These are phyloP conservation scores for Apiotrichum mycotoxinovorans DNA, from an alignment of 1,284 basidiomycete genomes.

Conservation along the genomic window DNA sequence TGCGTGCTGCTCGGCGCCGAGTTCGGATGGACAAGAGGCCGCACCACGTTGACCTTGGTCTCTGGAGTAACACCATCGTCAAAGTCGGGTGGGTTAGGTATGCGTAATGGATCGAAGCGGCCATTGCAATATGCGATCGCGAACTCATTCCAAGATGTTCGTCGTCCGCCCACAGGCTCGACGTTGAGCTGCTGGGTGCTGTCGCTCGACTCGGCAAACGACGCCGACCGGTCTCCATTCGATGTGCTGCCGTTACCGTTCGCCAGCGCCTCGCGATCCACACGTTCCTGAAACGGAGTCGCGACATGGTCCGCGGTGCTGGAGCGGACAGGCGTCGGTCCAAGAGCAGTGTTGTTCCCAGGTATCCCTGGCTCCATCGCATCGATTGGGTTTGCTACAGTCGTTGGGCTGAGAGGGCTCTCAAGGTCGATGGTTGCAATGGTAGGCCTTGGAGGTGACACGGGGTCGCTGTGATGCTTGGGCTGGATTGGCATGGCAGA, in stretches of 20 bases:
- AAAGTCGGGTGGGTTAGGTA: slow-evolving; percentile 55
- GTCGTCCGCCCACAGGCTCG: neutral
- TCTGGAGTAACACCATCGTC: neutral
- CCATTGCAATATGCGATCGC: slow-evolving; percentile 69
- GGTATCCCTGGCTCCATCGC: too few species aligned
- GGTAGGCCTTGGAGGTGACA: too few species aligned
- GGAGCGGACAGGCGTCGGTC: too few species aligned
- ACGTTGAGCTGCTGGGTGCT: neutral
- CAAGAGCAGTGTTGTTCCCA: too few species aligned
- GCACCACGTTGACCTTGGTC: neutral
- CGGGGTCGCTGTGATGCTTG: too few species aligned
- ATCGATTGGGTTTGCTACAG: too few species aligned
- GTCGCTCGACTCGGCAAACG: neutral
- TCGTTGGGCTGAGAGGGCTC: too few species aligned
- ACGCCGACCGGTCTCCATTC: neutral
- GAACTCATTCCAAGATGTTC: slow-evolving; percentile 63
- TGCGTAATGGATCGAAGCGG: slow-evolving; percentile 73
- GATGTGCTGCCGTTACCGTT: neutral
- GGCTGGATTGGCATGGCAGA: neutral
- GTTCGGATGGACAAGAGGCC: slow-evolving; percentile 28
- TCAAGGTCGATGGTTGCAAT: too few species aligned
- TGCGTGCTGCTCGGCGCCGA: slow-evolving; percentile 6
- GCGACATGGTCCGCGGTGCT: too few species aligned
- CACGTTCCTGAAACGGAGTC: neutral
- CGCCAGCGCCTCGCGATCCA: neutral